Evolutionary conservation across 2,329 filamentous ascomycete species (phyloP).

Genomic region (Exophiala viscosa): DNA sequence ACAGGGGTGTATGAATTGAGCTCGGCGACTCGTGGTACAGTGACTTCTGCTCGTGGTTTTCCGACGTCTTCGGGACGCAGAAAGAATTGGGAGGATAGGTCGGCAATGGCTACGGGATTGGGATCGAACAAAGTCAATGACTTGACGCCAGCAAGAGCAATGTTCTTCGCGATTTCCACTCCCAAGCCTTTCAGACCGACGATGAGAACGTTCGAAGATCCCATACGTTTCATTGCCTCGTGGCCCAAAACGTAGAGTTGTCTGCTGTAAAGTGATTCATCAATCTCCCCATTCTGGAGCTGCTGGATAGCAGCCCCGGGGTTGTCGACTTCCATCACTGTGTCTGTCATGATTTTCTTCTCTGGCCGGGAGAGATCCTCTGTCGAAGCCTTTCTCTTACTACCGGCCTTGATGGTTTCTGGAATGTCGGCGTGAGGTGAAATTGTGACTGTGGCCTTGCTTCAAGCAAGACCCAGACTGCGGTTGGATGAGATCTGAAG

Average conservation of each 20-base stretch:
- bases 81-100: conserved; percentile 97
- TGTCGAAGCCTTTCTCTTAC: conserved; percentile 51
- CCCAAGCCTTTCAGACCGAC: conserved; percentile 90
- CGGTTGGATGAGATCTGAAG: conserved; percentile 17
- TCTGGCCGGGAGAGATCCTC: conserved; percentile 46
- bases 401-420: conserved; percentile 46
- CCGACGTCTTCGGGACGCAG: conserved; percentile 82
- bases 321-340: conserved; percentile 61
- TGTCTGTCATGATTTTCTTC: conserved; percentile 55
- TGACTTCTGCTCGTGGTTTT: conserved; percentile 82
- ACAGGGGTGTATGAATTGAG: conserved; percentile 96
- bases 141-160: conserved; percentile 96
- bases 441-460: conserved; percentile 34
- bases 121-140: conserved; percentile 92
- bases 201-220: conserved; percentile 88
- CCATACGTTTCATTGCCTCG: conserved; percentile 97
- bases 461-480: conserved; percentile 26
- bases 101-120: conserved; percentile 73
- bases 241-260: conserved; percentile 71
- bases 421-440: conserved; percentile 31
- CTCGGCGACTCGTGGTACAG: conserved; percentile 84
- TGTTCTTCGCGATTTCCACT: conserved; percentile 98
- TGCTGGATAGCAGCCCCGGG: conserved; percentile 56
- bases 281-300: conserved; percentile 63
- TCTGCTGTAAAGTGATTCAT: conserved; percentile 64